Base-by-base conservation (phyloP, 208 protist species). In the Trichomonas gallinae region DNA sequence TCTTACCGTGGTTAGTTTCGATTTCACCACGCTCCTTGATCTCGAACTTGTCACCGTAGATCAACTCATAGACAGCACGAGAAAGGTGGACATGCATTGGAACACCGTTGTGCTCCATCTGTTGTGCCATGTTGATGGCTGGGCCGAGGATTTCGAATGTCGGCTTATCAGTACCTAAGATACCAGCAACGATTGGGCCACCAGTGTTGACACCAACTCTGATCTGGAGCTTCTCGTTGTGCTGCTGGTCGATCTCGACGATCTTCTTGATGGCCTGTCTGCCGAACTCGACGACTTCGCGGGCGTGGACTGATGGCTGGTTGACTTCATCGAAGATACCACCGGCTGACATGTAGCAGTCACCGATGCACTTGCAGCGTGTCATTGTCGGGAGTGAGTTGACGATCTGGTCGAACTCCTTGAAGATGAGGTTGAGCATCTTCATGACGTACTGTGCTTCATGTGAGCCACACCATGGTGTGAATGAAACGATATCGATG, bases 71-170 rank as follows among this genome's bases (percentile, higher is more conserved):
- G 21, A 48, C 40, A 51, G 15, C 17, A 34, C 44, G 9, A 36
- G 83, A 48, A 21, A 48, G 6, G 42, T 91, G 83, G 0, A 91
- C 83, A 2, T 91, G 6, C 83, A 91, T 91, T 91, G 83, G 83
- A 2, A 91, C 83, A 34, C 83, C 83, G 17, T 91, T 26, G 23
- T 91, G 83, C 23, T 91, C 83, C 83, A 91, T 91, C 17, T 49
- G 36, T 48, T 45, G 40, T 21, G 83, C 83, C 83, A 91, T 49
- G 23, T 48, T 49, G 42, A 91, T 91, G 2, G 83, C 42, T 34
- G 83, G 42, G 34, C 83, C n/a, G n/a, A n/a, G 40, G 45, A 93
- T 93, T 58, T 93, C 87, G 44, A 93, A 93, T n/a, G 87, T 93
- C 38, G 87, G 87, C 44, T 93, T 93, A n/a, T 93, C 87, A 10